Evolutionary conservation across 495 filamentous ascomycete species (phyloP), one percentile per base, ranked within the genome.

Genomic region (Aspergillus asperescens): DNA sequence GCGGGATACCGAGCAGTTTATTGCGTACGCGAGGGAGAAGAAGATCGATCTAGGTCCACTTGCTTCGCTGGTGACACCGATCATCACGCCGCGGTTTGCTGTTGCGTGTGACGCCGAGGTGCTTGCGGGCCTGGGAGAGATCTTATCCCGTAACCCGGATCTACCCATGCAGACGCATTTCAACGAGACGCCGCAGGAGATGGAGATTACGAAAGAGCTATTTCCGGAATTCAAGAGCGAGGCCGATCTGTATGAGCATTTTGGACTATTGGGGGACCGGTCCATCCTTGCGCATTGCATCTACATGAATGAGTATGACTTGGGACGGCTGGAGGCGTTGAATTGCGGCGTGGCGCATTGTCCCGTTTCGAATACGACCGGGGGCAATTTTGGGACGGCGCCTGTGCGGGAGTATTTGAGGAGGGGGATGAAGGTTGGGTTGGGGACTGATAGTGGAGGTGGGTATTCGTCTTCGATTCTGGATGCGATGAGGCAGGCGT

Each of bases 381-480:
- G 84, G 29, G 77, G 79, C 12, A 37, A 27, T 6, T 83, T 82
- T 48, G 81, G 83, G 71, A 77, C 80, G 2, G 81, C 82, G 4
- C 81, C 60, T 1, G 64, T 84, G 1, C 70, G 81, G 18, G 76
- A 77, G 31, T 81, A 82, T 48, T 59, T 86, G 10, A 62, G 71
- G 8, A 67, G 71, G 3, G 82, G 74, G 0, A 77, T 86, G 46
- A 85, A 85, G 56, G 80, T 87, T 9, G 83, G 81, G 0, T 61
- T 87, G 15, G 84, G 84, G 0, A 86, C 84, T 0, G 84, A 88
- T 51, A 81, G 78, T 45, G 81, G 81, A 3, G 84, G 84, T n/a
- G 84, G 83, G 16, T 81, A 75, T 60, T 78, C 77, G 5, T 68
- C 66, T n/a, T 77, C 73, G 32, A 83, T 84, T 62, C 58, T 83